Evolutionary conservation across 306 rosid species (phyloP), one percentile per base, ranked within the genome.

Genomic region (Rubus parviflorus): DNA sequence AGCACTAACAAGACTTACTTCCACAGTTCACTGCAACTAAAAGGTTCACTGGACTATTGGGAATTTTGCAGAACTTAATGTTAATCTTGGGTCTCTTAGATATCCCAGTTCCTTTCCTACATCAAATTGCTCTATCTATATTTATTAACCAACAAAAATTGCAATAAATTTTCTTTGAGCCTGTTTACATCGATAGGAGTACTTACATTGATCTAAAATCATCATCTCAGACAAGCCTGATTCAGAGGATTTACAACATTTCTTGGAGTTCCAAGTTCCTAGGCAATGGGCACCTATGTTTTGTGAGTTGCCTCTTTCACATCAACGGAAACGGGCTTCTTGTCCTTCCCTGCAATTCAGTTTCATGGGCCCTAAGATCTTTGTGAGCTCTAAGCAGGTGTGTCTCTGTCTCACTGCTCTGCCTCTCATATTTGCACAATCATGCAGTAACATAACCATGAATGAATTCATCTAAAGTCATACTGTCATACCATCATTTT

Each of bases 271-370:
- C 80, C 98, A 95, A 90, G 89, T 95, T 88, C 97, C 98, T 30
- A 87, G 91, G 86, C 98, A 95, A 83, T 95, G 98, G 98, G 98
- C 93, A 15, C 98, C 98, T 65, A 90, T 92, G 92, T 95, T 92
- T 80, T 87, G 97, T 15, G 97, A 95, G 83, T 88, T 95, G 68
- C 97, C 98, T 66, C 97, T 95, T 62, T 83, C 97, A 80, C 97
- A 89, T 88, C 97, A 87, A 73, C 73, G 78, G 75, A 95, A 60
- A 82, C 87, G 80, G 83, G 74, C 86, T 16, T 72, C 87, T 62
- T 89, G 95, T 81, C 89, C 91, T 79, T 72, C 92, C 76, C 81
- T 92, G 70, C 97, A 89, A 84, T 90, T 92, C 86, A 80, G 85
- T 86, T 92, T 92, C 83, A 37, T 95, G 85, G 88, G 98, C 74